Evolutionary conservation across 352 stramenopile genomes (phyloP).

Genomic region (Phytophthora citrophthora): DNA sequence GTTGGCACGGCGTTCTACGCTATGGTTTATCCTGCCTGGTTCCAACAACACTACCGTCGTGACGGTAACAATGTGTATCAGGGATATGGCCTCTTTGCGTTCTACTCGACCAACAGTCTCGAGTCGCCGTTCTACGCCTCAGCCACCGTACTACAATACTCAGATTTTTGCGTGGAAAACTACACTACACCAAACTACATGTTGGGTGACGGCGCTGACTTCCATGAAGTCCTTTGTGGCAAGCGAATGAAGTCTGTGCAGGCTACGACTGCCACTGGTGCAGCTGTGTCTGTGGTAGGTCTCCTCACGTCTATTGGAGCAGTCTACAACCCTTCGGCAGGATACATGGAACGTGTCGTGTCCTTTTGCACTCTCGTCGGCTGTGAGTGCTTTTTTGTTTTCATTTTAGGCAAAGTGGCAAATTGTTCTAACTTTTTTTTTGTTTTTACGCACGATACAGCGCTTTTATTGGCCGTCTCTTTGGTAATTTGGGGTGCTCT

Average conservation of each 20-base stretch:
- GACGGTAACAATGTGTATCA: slow-evolving; percentile 79
- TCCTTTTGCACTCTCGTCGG: slow-evolving; percentile 83
- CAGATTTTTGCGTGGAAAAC: slow-evolving; percentile 63
- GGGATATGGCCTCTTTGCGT: slow-evolving; percentile 81
- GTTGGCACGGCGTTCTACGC: slow-evolving; percentile 81
- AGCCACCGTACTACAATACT: slow-evolving; percentile 79
- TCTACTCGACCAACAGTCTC: slow-evolving; percentile 80
- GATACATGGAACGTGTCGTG: slow-evolving; percentile 77
- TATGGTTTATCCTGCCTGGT: slow-evolving; percentile 84
- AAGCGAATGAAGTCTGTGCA: slow-evolving; percentile 77
- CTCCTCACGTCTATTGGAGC: slow-evolving; percentile 73
- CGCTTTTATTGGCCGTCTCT: slow-evolving; percentile 70
- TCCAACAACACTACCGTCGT: slow-evolving; percentile 85
- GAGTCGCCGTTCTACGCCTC: slow-evolving; percentile 84
- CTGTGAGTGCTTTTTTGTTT: slow-evolving; percentile 55
- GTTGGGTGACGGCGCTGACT: slow-evolving; percentile 77
- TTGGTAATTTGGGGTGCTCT: slow-evolving; percentile 83
- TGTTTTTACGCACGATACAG: slow-evolving; percentile 32
- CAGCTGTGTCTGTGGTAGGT: slow-evolving; percentile 62
- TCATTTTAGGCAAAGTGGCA: background rate
- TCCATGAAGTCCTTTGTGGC: slow-evolving; percentile 73
- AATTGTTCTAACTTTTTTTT: slow-evolving; percentile 1
- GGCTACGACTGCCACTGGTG: slow-evolving; percentile 66
- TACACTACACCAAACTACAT: slow-evolving; percentile 81
- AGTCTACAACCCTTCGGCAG: slow-evolving; percentile 77